Percentiles rank a stretch among this genome's conserved stretches.
Conservation (phyloP, 2,329 filamentous ascomycete genomes). For the Thielaviopsis populi region DNA sequence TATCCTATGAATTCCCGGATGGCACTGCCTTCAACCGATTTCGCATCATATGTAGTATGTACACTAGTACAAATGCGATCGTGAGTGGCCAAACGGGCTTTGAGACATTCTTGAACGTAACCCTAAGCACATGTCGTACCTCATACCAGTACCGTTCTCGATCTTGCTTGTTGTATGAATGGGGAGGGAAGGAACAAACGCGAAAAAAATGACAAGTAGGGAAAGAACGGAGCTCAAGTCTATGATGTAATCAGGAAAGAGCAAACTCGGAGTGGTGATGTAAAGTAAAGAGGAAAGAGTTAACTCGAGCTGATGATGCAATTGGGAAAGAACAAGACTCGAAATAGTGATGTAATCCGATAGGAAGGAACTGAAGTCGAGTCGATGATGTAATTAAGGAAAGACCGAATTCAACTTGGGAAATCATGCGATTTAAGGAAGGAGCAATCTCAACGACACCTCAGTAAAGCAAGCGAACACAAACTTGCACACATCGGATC, state of each 20-base stretch:
- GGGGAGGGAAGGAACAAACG: too few species aligned
- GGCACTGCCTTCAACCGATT: not conserved
- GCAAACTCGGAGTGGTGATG: too few species aligned
- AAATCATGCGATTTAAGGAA: not conserved
- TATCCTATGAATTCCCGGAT: not conserved
- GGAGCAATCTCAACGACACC: not conserved
- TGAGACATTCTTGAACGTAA: not conserved
- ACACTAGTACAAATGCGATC: constrained; percentile 3
- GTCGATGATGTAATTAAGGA: too few species aligned
- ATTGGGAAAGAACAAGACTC: too few species aligned
- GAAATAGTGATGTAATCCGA: too few species aligned
- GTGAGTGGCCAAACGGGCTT: not conserved
- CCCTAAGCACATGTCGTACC: not conserved
- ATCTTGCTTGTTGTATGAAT: too few species aligned
- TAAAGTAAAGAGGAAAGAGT: too few species aligned
- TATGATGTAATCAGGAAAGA: too few species aligned
- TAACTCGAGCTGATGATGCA: too few species aligned
- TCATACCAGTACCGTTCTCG: too few species aligned
- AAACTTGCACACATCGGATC: not conserved
- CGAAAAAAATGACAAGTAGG: too few species aligned
- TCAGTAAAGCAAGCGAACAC: not conserved
- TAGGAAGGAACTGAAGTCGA: too few species aligned
- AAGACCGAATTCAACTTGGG: not conserved
- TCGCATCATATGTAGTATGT: not conserved
- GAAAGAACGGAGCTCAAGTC: not conserved